Percentiles rank a stretch among this genome's conserved stretches.
phyloP scores from a whole-genome alignment of 2,329 filamentous ascomycete species.

The Hymenotorrendiella dingleyae region DNA sequence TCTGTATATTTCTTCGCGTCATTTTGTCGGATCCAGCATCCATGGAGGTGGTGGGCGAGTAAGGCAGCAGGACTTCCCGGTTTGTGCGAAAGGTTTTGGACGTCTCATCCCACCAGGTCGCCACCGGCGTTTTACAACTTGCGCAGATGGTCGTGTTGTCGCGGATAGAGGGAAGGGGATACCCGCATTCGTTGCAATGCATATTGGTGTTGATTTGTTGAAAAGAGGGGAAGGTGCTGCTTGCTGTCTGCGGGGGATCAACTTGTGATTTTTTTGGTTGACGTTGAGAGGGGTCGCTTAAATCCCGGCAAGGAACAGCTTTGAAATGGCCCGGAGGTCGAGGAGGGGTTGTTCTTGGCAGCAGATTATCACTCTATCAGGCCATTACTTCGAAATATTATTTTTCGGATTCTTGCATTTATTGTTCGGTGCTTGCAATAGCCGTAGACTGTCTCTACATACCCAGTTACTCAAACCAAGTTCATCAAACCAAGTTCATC shows the following conservation, averaged over 20 bases:
- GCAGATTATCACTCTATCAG: no score
- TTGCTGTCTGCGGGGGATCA: neutral
- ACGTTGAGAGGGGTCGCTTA: neutral
- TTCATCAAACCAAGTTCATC: no score
- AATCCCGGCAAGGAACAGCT: no score
- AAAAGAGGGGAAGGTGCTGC: neutral
- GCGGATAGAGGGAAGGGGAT: constrained; percentile 23
- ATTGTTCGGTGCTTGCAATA: no score
- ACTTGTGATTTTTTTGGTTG: neutral
- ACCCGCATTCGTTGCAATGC: constrained; percentile 28
- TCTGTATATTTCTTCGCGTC: constrained; percentile 33
- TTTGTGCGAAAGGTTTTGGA: constrained; percentile 27
- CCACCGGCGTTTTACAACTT: constrained; percentile 28
- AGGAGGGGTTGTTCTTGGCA: no score
- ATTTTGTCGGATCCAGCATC: constrained; percentile 12
- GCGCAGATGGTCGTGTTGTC: constrained; percentile 25
- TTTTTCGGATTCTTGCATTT: no score
- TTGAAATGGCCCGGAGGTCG: no score
- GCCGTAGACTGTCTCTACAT: no score
- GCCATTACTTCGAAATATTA: no score
- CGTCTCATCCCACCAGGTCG: constrained; percentile 29
- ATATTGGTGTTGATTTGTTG: constrained; percentile 10
- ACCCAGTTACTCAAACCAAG: no score
- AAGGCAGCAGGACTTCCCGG: constrained; percentile 23
- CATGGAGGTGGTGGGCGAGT: constrained; percentile 2